A percentile compares a stretch with the other conserved stretches of the same genome.
phyloP scores from a whole-genome alignment of 495 filamentous ascomycete genomes.

The Staphylotrichum longicolle region DNA sequence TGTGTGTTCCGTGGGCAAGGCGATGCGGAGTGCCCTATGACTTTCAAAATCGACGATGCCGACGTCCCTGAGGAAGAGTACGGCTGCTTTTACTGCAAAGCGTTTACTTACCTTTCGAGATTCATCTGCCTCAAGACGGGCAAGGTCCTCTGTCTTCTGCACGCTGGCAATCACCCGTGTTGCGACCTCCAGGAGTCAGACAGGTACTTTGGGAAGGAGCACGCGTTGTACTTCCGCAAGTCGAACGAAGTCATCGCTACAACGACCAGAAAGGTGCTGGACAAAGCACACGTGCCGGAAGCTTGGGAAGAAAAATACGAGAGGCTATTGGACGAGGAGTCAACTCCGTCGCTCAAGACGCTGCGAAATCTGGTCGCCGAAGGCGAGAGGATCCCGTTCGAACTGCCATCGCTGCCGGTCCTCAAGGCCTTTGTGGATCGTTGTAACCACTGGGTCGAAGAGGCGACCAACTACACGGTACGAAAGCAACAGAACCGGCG shows the following conservation, averaged over 20 bases:
- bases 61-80: slow-evolving; percentile 87
- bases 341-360: slow-evolving; percentile 80
- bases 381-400: slow-evolving; percentile 96
- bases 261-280: slow-evolving; percentile 71
- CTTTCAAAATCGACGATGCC: slow-evolving; percentile 57
- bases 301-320: slow-evolving; percentile 89
- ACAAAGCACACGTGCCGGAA: slow-evolving; percentile 82
- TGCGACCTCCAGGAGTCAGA: slow-evolving; percentile 64
- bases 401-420: slow-evolving; percentile 76
- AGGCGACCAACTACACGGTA: slow-evolving; percentile 94
- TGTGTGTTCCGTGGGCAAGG: slow-evolving; percentile 47
- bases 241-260: slow-evolving; percentile 65
- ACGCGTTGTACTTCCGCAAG: slow-evolving; percentile 71
- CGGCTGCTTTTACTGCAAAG: slow-evolving; percentile 88
- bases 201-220: slow-evolving; percentile 59
- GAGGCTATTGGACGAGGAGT: slow-evolving; percentile 74
- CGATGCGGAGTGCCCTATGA: slow-evolving; percentile 41
- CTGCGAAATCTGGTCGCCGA: slow-evolving; percentile 82
- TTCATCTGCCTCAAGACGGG: slow-evolving; percentile 76
- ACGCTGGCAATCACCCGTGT: slow-evolving; percentile 75
- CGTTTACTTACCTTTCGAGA: slow-evolving; percentile 85
- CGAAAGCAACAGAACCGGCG: slow-evolving; percentile 97
- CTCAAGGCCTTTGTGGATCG: slow-evolving; percentile 88
- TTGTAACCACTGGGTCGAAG: slow-evolving; percentile 97
- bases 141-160: slow-evolving; percentile 74